Evolutionary conservation across 192 early-diverging fungal species (phyloP), one percentile per base, ranked within the genome.

Genomic region (Umbelopsis sp.): DNA sequence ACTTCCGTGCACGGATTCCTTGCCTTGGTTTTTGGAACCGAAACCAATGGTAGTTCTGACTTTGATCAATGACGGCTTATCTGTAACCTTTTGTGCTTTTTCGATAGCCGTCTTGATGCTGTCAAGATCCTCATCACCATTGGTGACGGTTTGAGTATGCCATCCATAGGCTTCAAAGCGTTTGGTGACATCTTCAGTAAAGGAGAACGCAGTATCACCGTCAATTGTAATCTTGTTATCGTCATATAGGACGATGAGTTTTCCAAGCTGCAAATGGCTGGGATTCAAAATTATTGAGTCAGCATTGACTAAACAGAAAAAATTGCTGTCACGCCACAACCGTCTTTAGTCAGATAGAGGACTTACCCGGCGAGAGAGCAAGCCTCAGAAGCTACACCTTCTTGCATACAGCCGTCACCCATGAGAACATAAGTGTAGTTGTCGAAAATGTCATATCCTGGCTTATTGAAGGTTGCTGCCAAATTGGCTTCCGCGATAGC

Each of bases 351-450:
- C 46, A 15, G 46, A 18, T 13, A 1, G 22, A 11, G 49, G 64
- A 74, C 71, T 70, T 81, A 87, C 92, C 92, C 97, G 35, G 97
- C 97, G 45, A 99, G 86, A 23, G 95, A 95, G 68, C 85, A 84
- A 18, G 96, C 93, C 80, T 99, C 97, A 21, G 92, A 89, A 30
- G 90, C 80, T 23, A 99, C 91, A 87, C 97, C 97, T 83, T 99
- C 97, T 83, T 99, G 97, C 72, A 99, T 75, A 84, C 97, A 99
- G 53, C 97, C 97, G 81, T 99, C 97, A 61, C 97, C 97, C 22
- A 86, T 70, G 68, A 99, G 90, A 25, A 85, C 80, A 58, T 87
- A 97, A 44, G 92, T 93, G 69, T 90, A 77, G 86, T 96, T 95
- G 78, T 92, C 84, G 64, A 99, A 85, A 15, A 99, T 73, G n/a